Conservation (phyloP, 345 rosid genomes). For the Dovyalis caffra region DNA sequence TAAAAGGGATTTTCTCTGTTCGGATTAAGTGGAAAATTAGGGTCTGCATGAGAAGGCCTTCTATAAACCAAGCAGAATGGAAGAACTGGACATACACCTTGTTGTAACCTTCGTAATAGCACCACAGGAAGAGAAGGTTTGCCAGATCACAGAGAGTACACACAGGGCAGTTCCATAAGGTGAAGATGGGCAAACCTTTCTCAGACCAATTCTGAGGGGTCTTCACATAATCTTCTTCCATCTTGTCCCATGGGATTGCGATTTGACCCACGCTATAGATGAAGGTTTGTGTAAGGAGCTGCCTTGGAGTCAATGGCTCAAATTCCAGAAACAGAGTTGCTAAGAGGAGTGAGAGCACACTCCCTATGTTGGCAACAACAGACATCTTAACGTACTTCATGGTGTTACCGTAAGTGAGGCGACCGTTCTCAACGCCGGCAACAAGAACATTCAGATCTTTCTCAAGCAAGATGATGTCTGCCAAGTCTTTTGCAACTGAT, state of each 20-base stretch:
- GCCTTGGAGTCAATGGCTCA: conserved; percentile 60
- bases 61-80: conserved; percentile 58
- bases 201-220: conserved; percentile 51
- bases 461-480: conserved; percentile 69
- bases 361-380: conserved; percentile 62
- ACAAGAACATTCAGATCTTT: conserved; percentile 70
- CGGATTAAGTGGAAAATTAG: conserved; percentile 62
- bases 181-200: conserved; percentile 49
- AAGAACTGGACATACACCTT: conserved; percentile 15
- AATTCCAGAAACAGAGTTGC: conserved; percentile 51
- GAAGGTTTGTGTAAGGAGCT: conserved; percentile 66
- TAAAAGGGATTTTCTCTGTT: conserved; percentile 61
- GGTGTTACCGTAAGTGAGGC: conserved; percentile 62
- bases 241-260: conserved; percentile 69
- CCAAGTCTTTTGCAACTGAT: conserved; percentile 63
- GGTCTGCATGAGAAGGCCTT: conserved; percentile 70
- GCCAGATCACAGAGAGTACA: conserved; percentile 53
- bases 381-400: conserved; percentile 74
- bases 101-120: conserved; percentile 25
- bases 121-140: conserved; percentile 42
- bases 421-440: conserved; percentile 65
- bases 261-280: conserved; percentile 56
- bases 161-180: conserved; percentile 60
- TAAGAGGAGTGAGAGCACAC: conserved; percentile 50
- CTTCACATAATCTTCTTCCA: conserved; percentile 60